Percentiles rank a stretch among this genome's conserved stretches.
Evolutionary conservation across 495 filamentous ascomycete species (phyloP).

Genomic region (Cenococcum geophilum): DNA sequence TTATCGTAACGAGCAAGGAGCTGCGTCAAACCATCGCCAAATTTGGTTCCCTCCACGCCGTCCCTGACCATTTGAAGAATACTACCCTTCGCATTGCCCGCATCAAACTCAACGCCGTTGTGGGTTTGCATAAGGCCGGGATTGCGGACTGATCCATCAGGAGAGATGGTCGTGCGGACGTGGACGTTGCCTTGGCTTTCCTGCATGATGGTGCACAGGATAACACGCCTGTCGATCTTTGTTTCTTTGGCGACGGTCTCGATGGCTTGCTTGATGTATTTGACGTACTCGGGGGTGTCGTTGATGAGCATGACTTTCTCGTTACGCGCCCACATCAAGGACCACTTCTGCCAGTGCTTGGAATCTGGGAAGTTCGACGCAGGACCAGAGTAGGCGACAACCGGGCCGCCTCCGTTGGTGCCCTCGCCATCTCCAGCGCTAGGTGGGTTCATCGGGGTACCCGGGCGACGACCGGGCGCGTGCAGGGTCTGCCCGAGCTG

Average conservation of each 20-base stretch:
- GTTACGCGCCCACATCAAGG: no score
- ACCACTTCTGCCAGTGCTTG: no score
- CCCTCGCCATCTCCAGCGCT: no score
- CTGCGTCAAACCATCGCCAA: slow-evolving; percentile 38
- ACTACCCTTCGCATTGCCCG: slow-evolving; percentile 21
- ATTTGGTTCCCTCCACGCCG: slow-evolving; percentile 36
- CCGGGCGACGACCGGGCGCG: no score
- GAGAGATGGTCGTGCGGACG: slow-evolving; percentile 11
- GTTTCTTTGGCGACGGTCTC: slow-evolving; percentile 31
- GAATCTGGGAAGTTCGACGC: no score
- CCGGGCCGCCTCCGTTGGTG: no score
- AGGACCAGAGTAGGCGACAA: no score
- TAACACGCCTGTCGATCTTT: slow-evolving; percentile 37
- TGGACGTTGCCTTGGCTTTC: slow-evolving; percentile 36
- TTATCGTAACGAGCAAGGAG: slow-evolving; percentile 32
- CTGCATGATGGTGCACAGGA: slow-evolving; percentile 41
- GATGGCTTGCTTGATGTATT: slow-evolving; percentile 36
- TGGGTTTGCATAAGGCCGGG: slow-evolving; percentile 40
- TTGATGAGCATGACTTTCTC: background rate
- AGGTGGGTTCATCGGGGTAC: no score
- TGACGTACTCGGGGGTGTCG: slow-evolving; percentile 23
- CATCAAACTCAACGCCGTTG: slow-evolving; percentile 29
- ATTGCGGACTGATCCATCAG: slow-evolving; percentile 32
- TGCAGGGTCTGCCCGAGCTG: no score
- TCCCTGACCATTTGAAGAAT: slow-evolving; percentile 41